A percentile compares a stretch with the other conserved stretches of the same genome.
Evolutionary conservation across 352 stramenopile genomes (phyloP).

Genomic region (Phytophthora sp.): DNA sequence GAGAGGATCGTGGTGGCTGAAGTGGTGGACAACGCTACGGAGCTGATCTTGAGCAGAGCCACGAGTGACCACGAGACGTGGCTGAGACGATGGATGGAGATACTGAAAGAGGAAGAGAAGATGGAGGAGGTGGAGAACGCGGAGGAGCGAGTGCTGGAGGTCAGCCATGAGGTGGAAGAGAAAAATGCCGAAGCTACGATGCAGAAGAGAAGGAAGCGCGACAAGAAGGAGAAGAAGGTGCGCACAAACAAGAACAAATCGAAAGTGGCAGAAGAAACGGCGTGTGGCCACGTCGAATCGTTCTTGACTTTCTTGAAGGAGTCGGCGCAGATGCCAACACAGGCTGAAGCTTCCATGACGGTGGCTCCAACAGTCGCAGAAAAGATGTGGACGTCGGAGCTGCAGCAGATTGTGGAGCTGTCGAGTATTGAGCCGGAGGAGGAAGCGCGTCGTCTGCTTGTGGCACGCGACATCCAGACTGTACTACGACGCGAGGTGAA

Average conservation of each 20-base stretch:
- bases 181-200: conserved; percentile 3
- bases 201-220: conserved; percentile 34
- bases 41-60: conserved; percentile 65
- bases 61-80: conserved; percentile 35
- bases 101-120: conserved; percentile 37
- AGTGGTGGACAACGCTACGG: conserved; percentile 69
- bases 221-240: conserved; percentile 37
- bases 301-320: conserved; percentile 61
- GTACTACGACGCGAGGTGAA: conserved; percentile 46
- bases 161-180: conserved; percentile 6
- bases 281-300: conserved; percentile 51
- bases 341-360: conserved; percentile 5
- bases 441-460: conserved; percentile 44
- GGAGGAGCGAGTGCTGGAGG: conserved; percentile 12
- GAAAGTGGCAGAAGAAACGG: conserved; percentile 31
- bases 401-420: conserved; percentile 49
- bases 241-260: conserved; percentile 37
- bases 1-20: conserved; percentile 54
- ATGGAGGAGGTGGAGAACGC: conserved; percentile 33
- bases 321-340: conserved; percentile 20
- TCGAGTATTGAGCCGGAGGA: conserved; percentile 54
- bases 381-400: conserved; percentile 36
- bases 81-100: conserved; percentile 53
- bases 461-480: conserved; percentile 55
- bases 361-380: conserved; percentile 9